Evolutionary conservation across 2,329 filamentous ascomycete species (phyloP).

Genomic region (Pseudocercospora cruenta): DNA sequence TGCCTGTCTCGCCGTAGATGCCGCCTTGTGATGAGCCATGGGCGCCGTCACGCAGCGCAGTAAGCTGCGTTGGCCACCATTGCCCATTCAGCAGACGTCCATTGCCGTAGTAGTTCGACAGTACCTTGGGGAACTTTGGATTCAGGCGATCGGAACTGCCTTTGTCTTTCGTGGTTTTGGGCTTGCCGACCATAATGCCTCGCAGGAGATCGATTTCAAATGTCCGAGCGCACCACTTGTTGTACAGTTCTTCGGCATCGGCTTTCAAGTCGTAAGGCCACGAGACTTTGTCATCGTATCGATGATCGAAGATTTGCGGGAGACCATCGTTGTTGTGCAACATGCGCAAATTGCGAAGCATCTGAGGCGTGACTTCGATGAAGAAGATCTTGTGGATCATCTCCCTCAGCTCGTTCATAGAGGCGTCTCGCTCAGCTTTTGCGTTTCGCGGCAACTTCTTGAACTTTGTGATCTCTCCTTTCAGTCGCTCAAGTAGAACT

Average conservation of each 20-base stretch:
- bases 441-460: neutral
- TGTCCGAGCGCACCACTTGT: conserved; percentile 47
- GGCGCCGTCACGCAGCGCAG: conserved; percentile 56
- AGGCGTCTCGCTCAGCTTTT: neutral
- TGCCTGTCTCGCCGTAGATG: conserved; percentile 52
- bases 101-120: conserved; percentile 44
- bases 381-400: conserved; percentile 47
- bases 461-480: conserved; percentile 12
- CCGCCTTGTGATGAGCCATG: conserved; percentile 56
- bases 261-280: conserved; percentile 54
- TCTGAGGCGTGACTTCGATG: conserved; percentile 36
- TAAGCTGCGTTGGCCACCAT: conserved; percentile 61
- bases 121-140: conserved; percentile 26
- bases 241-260: conserved; percentile 52
- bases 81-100: conserved; percentile 50
- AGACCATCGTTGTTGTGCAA: conserved; percentile 45
- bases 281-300: conserved; percentile 23
- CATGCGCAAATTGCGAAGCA: conserved; percentile 42
- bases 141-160: conserved; percentile 30
- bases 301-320: conserved; percentile 44
- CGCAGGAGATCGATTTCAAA: conserved; percentile 53
- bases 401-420: conserved; percentile 41
- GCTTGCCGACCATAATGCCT: conserved; percentile 43
- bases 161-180: conserved; percentile 14
- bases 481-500: conserved; percentile 14